A percentile compares a stretch with the other conserved stretches of the same genome.
Conservation (phyloP, 164 flowering plant genomes). For the Vitis rotundifolia region DNA sequence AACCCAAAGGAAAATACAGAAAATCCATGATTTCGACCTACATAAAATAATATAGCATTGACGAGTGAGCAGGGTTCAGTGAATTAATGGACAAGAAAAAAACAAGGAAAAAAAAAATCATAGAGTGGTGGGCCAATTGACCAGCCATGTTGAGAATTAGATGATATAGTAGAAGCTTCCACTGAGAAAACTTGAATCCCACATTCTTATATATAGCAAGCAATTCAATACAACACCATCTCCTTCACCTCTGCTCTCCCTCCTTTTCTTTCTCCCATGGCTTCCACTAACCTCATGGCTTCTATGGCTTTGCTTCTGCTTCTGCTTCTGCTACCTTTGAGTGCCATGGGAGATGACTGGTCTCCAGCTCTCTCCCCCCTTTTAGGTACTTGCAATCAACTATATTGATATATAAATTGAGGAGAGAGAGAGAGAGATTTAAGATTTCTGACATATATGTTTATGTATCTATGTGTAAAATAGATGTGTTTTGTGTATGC, state of each 20-base stretch:
- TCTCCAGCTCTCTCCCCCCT: conserved; percentile 1
- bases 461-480: not conserved
- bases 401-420: too few relatives aligned
- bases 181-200: not conserved
- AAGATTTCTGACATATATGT: not conserved
- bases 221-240: not conserved
- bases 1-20: too few relatives aligned
- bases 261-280: conserved; percentile 16
- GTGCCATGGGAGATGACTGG: conserved; percentile 10
- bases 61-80: too few relatives aligned
- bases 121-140: not conserved
- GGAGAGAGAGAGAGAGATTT: too few relatives aligned
- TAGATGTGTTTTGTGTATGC: not conserved
- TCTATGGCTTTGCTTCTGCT: conserved; percentile 23
- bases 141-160: not conserved
- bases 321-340: conserved; percentile 19
- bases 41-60: too few relatives aligned
- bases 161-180: conserved; percentile 2
- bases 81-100: too few relatives aligned
- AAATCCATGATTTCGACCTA: too few relatives aligned
- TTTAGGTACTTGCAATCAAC: not conserved
- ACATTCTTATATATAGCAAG: not conserved
- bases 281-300: conserved; percentile 20
- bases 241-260: not conserved
- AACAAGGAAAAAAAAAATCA: not conserved